Percentiles rank a stretch among this genome's conserved stretches.
phyloP scores from a whole-genome alignment of 2,329 filamentous ascomycete species.

The Sclerotinia spermophila region DNA sequence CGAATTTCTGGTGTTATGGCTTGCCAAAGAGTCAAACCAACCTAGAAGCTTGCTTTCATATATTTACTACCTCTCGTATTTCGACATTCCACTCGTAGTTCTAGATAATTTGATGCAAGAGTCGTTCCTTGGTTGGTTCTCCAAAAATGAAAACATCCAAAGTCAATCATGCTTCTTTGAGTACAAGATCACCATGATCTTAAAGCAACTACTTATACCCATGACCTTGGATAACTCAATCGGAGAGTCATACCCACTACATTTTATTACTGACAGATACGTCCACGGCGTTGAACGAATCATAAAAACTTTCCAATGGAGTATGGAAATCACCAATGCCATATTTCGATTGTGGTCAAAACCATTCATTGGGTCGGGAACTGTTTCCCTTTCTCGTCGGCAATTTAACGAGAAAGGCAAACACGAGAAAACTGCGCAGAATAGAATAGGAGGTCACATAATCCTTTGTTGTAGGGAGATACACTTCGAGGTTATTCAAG shows the following conservation, averaged over 20 bases:
- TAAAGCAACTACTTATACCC: neutral
- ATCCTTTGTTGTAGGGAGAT: neutral
- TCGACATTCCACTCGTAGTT: too few relatives aligned
- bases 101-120: too few relatives aligned
- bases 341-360: neutral
- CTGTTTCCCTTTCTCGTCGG: neutral
- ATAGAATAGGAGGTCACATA: too few relatives aligned
- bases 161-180: too few relatives aligned
- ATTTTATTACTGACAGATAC: accelerated
- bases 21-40: too few relatives aligned
- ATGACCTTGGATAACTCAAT: too few relatives aligned
- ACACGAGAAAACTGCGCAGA: too few relatives aligned
- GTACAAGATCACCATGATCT: neutral
- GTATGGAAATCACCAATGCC: neutral
- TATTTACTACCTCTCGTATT: too few relatives aligned
- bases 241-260: neutral
- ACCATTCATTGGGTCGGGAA: accelerated
- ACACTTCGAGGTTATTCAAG: neutral
- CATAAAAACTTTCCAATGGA: neutral
- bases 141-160: accelerated
- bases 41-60: accelerated
- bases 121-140: neutral
- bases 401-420: neutral
- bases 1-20: neutral
- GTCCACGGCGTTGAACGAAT: accelerated